phyloP scores from a whole-genome alignment of 768 basidiomycete genomes.

The Suillus subluteus region DNA sequence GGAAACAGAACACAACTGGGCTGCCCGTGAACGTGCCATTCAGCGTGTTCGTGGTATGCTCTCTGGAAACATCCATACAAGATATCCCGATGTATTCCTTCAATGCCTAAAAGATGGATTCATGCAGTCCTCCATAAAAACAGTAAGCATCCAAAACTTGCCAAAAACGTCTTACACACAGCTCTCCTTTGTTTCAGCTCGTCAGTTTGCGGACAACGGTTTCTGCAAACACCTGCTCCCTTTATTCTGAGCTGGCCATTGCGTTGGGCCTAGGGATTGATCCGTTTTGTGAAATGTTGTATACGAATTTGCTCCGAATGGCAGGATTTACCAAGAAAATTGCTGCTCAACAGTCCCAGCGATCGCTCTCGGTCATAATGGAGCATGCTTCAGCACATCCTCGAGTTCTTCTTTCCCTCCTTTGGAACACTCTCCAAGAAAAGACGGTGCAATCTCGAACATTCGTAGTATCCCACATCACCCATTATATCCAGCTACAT shows the following conservation, averaged over 20 bases:
- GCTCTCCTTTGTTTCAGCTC: conserved; percentile 51
- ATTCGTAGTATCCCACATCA: conserved; percentile 70
- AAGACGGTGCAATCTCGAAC: conserved; percentile 79
- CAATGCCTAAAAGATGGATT: conserved; percentile 75
- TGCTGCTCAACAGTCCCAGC: conserved; percentile 83
- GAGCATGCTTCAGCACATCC: conserved; percentile 72
- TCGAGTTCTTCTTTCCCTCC: conserved; percentile 64
- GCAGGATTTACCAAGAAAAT: conserved; percentile 93
- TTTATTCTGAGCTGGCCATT: conserved; percentile 75
- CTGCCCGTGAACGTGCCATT: conserved; percentile 75
- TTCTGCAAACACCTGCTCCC: conserved; percentile 71
- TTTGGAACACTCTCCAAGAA: conserved; percentile 73
- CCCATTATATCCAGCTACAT: conserved; percentile 74
- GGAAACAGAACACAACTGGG: conserved; percentile 98
- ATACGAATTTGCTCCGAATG: conserved; percentile 83
- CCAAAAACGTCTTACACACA: neutral
- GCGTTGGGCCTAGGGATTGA: conserved; percentile 74
- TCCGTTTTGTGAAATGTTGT: conserved; percentile 74
- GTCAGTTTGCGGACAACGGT: conserved; percentile 91
- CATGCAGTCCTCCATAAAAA: conserved; percentile 82
- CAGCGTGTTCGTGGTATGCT: conserved; percentile 87
- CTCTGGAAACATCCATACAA: conserved; percentile 77
- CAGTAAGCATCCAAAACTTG: conserved; percentile 52
- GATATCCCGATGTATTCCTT: conserved; percentile 77
- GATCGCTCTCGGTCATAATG: conserved; percentile 68